phyloP scores from a whole-genome alignment of 106 monocot species.

The Dioscorea zingiberensis region DNA sequence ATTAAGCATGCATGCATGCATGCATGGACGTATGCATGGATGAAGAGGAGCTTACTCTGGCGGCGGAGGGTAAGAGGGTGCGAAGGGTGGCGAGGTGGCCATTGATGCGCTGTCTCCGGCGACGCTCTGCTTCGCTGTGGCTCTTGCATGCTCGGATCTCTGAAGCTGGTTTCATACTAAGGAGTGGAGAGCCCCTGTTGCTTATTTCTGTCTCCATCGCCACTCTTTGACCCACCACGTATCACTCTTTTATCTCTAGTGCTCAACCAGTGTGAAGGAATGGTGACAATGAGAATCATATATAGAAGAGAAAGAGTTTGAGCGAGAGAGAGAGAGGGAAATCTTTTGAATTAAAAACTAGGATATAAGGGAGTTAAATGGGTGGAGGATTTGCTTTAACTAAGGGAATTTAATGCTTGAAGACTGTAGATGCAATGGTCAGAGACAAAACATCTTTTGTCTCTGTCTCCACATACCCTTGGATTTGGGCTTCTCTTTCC shows the following conservation, averaged over 20 bases:
- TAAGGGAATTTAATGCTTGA: too few relatives aligned
- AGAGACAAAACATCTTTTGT: too few relatives aligned
- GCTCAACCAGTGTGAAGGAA: too few relatives aligned
- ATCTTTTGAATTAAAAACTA: not conserved
- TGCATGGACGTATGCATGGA: not conserved
- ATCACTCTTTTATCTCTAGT: too few relatives aligned
- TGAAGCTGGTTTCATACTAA: not conserved
- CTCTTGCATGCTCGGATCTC: conserved; percentile 21
- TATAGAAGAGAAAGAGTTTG: not conserved
- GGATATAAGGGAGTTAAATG: not conserved
- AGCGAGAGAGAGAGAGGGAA: not conserved
- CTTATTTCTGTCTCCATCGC: not conserved
- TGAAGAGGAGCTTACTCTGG: conserved; percentile 26
- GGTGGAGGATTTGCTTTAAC: not conserved
- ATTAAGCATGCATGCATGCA: not conserved
- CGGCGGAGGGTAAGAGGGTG: conserved; percentile 56
- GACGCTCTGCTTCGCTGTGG: conserved; percentile 83
- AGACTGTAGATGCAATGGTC: too few relatives aligned
- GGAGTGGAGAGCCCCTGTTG: conserved; percentile 1
- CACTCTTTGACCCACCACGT: too few relatives aligned
- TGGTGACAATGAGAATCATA: too few relatives aligned
- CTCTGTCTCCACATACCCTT: too few relatives aligned
- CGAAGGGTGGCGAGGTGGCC: conserved; percentile 78
- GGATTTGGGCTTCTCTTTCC: too few relatives aligned
- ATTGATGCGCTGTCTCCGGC: conserved; percentile 81